Conservation (phyloP, 139 green algal species). For the Haematococcus lacustris region DNA sequence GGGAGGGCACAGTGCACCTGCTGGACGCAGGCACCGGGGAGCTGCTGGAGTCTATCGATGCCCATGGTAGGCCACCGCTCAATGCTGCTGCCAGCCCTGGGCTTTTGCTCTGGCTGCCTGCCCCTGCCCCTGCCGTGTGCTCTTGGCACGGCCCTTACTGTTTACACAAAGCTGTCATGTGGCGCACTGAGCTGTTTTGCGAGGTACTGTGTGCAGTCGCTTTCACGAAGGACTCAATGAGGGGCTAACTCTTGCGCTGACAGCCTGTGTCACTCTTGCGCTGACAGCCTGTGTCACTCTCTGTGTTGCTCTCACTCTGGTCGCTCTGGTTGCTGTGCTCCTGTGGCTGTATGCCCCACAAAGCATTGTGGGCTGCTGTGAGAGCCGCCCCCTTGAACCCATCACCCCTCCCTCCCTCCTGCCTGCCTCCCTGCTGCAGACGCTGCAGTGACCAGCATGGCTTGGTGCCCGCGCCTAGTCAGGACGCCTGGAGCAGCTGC, state of each 20-base stretch:
- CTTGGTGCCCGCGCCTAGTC: conserved; percentile 8
- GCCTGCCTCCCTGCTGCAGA: too few relatives aligned
- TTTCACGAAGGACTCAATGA: too few relatives aligned
- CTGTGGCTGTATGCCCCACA: not conserved
- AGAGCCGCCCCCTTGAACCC: conserved; percentile 1
- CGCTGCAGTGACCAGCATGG: conserved; percentile 16
- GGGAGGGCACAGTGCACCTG: conserved; percentile 9
- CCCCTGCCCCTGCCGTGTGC: too few relatives aligned
- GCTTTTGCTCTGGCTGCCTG: too few relatives aligned
- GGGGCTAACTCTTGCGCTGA: too few relatives aligned
- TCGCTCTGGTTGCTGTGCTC: not conserved
- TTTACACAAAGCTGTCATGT: too few relatives aligned
- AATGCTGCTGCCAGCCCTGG: too few relatives aligned
- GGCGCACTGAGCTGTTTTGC: too few relatives aligned
- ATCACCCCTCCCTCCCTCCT: not conserved
- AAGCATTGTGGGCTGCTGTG: conserved; percentile 7
- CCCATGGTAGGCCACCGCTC: too few relatives aligned
- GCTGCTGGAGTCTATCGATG: conserved; percentile 6
- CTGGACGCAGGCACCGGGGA: not conserved
- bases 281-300: not conserved
- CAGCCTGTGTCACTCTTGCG: not conserved
- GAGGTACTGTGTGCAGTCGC: too few relatives aligned
- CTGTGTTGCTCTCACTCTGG: not conserved
- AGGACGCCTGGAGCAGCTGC: conserved; percentile 1
- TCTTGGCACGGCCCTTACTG: too few relatives aligned